Evolutionary conservation across 179 eudicot genomes (phyloP).

Genomic region (Patellifolia procumbens): DNA sequence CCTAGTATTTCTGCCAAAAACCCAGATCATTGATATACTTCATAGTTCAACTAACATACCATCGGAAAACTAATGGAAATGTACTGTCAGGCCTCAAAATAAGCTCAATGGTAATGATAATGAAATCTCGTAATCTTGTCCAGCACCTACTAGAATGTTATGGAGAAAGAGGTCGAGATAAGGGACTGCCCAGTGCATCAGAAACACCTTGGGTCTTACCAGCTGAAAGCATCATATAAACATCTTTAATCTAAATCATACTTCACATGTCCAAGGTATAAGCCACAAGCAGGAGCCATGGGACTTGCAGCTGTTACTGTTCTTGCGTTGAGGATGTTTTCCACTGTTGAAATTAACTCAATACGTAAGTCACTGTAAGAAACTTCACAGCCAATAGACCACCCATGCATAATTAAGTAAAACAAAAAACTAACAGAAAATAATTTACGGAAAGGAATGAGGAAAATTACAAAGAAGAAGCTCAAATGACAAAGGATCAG

Average conservation of each 20-base stretch:
- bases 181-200: not conserved
- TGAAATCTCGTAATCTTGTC: too few relatives aligned
- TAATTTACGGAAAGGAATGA: not conserved
- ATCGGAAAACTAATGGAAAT: too few relatives aligned
- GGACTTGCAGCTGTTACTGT: constrained; percentile 74
- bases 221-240: not conserved
- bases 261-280: constrained; percentile 81
- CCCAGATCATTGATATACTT: too few relatives aligned
- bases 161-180: too few relatives aligned
- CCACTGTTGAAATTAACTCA: constrained; percentile 47
- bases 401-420: not conserved
- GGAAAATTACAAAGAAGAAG: not conserved
- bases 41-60: too few relatives aligned
- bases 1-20: too few relatives aligned
- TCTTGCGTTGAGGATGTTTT: constrained; percentile 74
- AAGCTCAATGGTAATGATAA: too few relatives aligned
- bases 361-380: not conserved
- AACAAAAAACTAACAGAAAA: not conserved
- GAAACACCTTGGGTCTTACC: not conserved
- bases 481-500: not conserved
- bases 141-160: too few relatives aligned
- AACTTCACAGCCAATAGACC: not conserved
- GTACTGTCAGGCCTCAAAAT: too few relatives aligned
- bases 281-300: constrained; percentile 94
- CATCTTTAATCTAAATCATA: constrained; percentile 57